Evolutionary conservation across 192 early-diverging fungal species (phyloP).

Genomic region (Coemansia sp.): DNA sequence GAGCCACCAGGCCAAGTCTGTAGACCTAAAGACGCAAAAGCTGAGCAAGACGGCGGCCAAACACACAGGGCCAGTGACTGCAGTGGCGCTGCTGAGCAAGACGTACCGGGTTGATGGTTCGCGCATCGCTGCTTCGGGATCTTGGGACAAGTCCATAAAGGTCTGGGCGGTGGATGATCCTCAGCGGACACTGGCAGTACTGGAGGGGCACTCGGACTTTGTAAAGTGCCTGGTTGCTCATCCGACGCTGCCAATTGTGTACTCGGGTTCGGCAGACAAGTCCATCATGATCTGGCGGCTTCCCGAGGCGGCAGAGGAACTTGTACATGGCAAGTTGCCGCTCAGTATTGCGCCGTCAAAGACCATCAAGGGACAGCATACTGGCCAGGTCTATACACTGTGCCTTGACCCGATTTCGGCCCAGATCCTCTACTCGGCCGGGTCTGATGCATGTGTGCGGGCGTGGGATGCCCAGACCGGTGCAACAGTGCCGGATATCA

Average conservation of each 20-base stretch:
- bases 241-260: slow-evolving; percentile 44
- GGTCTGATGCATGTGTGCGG: slow-evolving; percentile 54
- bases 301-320: slow-evolving; percentile 6
- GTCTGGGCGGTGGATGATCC: slow-evolving; percentile 76
- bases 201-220: slow-evolving; percentile 81
- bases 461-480: slow-evolving; percentile 67
- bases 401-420: slow-evolving; percentile 25
- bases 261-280: slow-evolving; percentile 78
- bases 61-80: slow-evolving; percentile 68
- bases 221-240: slow-evolving; percentile 67
- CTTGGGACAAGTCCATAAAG: slow-evolving; percentile 90
- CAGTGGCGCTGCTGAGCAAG: slow-evolving; percentile 50
- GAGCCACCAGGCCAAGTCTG: slow-evolving; percentile 33
- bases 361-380: slow-evolving; percentile 37
- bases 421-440: slow-evolving; percentile 28
- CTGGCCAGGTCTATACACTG: slow-evolving; percentile 39
- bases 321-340: background rate
- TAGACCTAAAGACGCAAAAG: slow-evolving; percentile 12
- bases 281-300: slow-evolving; percentile 44
- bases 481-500: slow-evolving; percentile 25
- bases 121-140: slow-evolving; percentile 68
- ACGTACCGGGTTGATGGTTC: slow-evolving; percentile 44
- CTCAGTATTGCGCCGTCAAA: slow-evolving; percentile 22
- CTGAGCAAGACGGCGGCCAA: slow-evolving; percentile 6
- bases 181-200: slow-evolving; percentile 58